Conservation (phyloP, 164 flowering plant genomes). For the Tinospora cordifolia region DNA sequence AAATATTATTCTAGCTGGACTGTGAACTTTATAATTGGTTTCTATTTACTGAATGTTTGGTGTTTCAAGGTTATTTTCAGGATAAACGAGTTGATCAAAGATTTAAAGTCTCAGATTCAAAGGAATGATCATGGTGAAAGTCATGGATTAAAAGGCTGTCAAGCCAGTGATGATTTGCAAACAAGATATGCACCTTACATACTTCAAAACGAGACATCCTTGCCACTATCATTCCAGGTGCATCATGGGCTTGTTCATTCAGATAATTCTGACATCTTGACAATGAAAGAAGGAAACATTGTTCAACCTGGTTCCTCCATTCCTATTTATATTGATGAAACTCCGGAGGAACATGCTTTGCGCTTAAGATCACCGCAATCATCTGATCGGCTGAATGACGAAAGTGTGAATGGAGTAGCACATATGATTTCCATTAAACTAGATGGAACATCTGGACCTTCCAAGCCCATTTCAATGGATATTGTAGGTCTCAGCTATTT, state of each 20-base stretch:
- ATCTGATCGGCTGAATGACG: constrained; percentile 57
- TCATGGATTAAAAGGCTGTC: constrained; percentile 20
- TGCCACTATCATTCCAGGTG: constrained; percentile 58
- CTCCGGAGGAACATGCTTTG: constrained; percentile 52
- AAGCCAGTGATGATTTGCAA: constrained; percentile 24
- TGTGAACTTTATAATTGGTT: background rate
- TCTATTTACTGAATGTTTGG: background rate
- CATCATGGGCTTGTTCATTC: constrained; percentile 25
- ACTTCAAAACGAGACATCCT: constrained; percentile 77
- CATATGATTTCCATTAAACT: constrained; percentile 68
- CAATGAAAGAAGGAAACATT: constrained; percentile 25
- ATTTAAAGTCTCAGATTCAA: constrained; percentile 36
- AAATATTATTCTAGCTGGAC: background rate
- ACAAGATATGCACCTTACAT: constrained; percentile 70
- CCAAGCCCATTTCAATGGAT: constrained; percentile 86
- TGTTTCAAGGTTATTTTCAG: constrained; percentile 49
- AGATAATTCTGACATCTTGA: constrained; percentile 30
- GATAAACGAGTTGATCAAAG: constrained; percentile 56
- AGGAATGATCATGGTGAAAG: constrained; percentile 24
- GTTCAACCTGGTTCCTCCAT: constrained; percentile 63
- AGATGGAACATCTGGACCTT: constrained; percentile 71
- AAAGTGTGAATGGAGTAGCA: constrained; percentile 40
- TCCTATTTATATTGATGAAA: constrained; percentile 60
- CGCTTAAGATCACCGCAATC: constrained; percentile 40
- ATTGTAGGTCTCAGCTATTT: constrained; percentile 81